These are phyloP conservation scores for Lomentospora prolificans DNA, from an alignment of 2,329 filamentous ascomycete species.

Conservation along the genomic window DNA sequence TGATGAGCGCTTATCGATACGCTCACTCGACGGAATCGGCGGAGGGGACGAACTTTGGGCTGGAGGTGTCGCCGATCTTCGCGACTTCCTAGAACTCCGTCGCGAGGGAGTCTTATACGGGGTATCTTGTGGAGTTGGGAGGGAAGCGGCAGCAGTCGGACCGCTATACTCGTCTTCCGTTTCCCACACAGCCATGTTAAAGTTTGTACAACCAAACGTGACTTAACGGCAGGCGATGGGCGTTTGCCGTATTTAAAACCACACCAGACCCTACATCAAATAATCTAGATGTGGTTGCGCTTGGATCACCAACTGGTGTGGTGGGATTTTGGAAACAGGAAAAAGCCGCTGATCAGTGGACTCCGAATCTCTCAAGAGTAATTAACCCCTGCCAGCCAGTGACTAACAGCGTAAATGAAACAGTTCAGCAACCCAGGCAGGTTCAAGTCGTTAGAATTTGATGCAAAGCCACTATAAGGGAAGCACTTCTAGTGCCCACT, in stretches of 20 bases:
- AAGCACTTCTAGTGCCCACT: neutral
- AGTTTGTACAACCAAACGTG: neutral
- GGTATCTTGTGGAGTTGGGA: conserved; percentile 63
- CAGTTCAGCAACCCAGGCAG: neutral
- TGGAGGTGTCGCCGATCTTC: conserved; percentile 58
- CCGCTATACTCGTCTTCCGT: conserved; percentile 52
- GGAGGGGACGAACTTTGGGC: conserved; percentile 46
- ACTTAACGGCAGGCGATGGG: neutral
- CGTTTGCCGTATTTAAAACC: neutral
- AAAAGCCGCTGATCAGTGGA: neutral
- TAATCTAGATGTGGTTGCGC: neutral
- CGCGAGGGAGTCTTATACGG: conserved; percentile 65
- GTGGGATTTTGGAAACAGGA: neutral
- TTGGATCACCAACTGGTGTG: neutral
- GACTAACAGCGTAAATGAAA: neutral
- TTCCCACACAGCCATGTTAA: conserved; percentile 47
- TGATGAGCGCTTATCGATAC: conserved; percentile 39
- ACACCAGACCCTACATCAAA: neutral
- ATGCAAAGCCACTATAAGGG: neutral
- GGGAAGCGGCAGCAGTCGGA: conserved; percentile 41
- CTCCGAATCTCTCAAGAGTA: neutral
- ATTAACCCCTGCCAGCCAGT: neutral
- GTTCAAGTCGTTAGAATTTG: neutral
- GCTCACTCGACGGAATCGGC: conserved; percentile 31
- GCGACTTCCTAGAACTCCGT: conserved; percentile 44